Base-by-base conservation (phyloP, 2,329 filamentous ascomycete species). In the Xylariales sp. region DNA sequence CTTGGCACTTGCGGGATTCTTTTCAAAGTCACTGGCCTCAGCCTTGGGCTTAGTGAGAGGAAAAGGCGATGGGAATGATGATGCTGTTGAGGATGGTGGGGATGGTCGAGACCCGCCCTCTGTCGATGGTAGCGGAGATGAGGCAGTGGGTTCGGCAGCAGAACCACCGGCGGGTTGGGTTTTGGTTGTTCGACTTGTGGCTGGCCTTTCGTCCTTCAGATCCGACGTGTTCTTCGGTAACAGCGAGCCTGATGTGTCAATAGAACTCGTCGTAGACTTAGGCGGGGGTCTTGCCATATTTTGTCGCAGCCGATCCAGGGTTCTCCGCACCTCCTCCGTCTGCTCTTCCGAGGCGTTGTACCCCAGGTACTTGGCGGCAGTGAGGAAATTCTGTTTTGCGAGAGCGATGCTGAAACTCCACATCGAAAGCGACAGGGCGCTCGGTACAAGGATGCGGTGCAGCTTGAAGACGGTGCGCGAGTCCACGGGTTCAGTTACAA, bases 391-490 rank as follows among this genome's bases (percentile, higher is more conserved):
- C 37, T 73, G 65, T 33, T 62, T 64, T 16, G 67, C 50, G 5
- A 79, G 53, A 1, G 68, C 67, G 24, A 65, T 69, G 7, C 67
- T 51, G 45, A 80, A 77, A 2, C 65, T 69, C 67, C 72, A 78
- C 2, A 66, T 59, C 0, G 76, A 71, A 33, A 69, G 42, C 5
- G 70, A 64, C 2, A 79, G 51, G 3, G 74, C 67, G 28, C 65
- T 66, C 3, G 78, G 78, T 61, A 70, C 78, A 4, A 81, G 56
- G 3, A 66, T 62, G n/a, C 69, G 67, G 28, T 66, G 58, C 11
- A 75, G 53, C 37, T 64, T 60, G 39, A 65, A 60, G 15, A 69
- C 74, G 0, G 62, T 62, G 4, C 57, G 42, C 3, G 71, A 61
- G 21, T 79, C 74, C 28, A 79, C 67, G 1, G 64, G 63, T 21